phyloP scores from a whole-genome alignment of 2,329 filamentous ascomycete genomes.

The Fusarium longipes region DNA sequence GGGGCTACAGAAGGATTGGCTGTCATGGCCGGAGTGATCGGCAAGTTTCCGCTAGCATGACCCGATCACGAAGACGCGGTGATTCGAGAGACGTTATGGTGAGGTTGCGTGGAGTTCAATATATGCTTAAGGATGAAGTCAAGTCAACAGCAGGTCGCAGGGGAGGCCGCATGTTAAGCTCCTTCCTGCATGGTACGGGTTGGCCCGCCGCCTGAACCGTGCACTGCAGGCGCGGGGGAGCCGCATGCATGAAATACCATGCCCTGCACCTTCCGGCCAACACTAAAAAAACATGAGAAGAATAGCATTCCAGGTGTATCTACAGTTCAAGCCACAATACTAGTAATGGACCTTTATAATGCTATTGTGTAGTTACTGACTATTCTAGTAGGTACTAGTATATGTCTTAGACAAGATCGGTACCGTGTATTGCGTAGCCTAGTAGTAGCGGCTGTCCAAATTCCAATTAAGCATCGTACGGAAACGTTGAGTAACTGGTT shows the following conservation, averaged over 20 bases:
- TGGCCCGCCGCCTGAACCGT: conserved; percentile 40
- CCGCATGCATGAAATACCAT: conserved; percentile 31
- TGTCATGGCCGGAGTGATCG: conserved; percentile 47
- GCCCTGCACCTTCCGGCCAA: conserved; percentile 7
- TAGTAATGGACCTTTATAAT: too few relatives aligned
- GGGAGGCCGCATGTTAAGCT: conserved; percentile 41
- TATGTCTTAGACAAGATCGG: too few relatives aligned
- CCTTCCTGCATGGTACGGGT: conserved; percentile 39
- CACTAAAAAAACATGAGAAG: conserved; percentile 7
- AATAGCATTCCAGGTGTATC: conserved; percentile 16
- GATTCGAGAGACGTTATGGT: neutral
- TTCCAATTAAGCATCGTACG: neutral
- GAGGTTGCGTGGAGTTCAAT: conserved; percentile 5
- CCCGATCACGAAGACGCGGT: conserved; percentile 25
- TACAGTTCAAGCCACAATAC: conserved; percentile 11
- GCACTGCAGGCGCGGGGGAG: conserved; percentile 31
- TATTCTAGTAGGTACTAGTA: too few relatives aligned
- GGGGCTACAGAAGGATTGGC: conserved; percentile 35
- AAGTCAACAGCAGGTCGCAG: conserved; percentile 41
- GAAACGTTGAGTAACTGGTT: neutral
- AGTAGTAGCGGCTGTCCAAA: neutral
- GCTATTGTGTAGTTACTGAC: too few relatives aligned
- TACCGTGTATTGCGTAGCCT: neutral
- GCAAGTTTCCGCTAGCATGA: conserved; percentile 42
- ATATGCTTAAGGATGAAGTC: conserved; percentile 28